Evolutionary conservation across 371 early-diverging fungal species (phyloP).

Genomic region (Blakeslea trispora): DNA sequence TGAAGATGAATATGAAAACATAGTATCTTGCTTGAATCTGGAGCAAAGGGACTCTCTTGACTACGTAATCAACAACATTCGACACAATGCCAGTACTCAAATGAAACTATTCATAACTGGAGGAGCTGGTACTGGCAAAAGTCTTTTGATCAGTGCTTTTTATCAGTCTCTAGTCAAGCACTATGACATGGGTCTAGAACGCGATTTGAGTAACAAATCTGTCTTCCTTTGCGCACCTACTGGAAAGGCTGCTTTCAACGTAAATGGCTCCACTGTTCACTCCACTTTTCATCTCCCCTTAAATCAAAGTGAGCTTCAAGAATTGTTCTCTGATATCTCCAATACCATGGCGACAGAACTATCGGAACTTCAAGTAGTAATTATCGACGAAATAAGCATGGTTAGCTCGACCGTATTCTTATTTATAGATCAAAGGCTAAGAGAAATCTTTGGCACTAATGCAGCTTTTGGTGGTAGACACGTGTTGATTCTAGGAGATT

Average conservation of each 20-base stretch:
- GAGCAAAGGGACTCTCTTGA: not conserved
- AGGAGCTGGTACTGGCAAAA: conserved; percentile 14
- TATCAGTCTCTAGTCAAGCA: conserved; percentile 4
- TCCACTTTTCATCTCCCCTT: not conserved
- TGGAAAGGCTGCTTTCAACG: conserved; percentile 11
- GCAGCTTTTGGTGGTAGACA: conserved; percentile 3
- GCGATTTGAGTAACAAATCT: conserved; percentile 2
- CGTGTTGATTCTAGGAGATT: conserved; percentile 13
- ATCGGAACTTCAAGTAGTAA: not conserved
- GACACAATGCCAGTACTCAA: not conserved
- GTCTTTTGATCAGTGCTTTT: conserved; percentile 7
- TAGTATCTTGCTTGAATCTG: conserved; percentile 1
- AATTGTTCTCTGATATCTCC: not conserved
- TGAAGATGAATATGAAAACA: too few species aligned
- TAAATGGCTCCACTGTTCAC: not conserved
- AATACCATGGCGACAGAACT: not conserved
- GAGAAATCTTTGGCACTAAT: not conserved
- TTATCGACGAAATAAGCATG: conserved; percentile 6
- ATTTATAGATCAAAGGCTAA: not conserved
- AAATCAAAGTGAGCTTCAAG: not conserved
- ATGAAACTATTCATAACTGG: conserved; percentile 5
- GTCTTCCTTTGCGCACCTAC: conserved; percentile 9
- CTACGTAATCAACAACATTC: not conserved
- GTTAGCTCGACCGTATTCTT: not conserved
- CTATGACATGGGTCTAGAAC: not conserved